A percentile compares a stretch with the other conserved stretches of the same genome.
Conservation (phyloP, 2,329 filamentous ascomycete genomes). For the Alternaria conjuncta region DNA sequence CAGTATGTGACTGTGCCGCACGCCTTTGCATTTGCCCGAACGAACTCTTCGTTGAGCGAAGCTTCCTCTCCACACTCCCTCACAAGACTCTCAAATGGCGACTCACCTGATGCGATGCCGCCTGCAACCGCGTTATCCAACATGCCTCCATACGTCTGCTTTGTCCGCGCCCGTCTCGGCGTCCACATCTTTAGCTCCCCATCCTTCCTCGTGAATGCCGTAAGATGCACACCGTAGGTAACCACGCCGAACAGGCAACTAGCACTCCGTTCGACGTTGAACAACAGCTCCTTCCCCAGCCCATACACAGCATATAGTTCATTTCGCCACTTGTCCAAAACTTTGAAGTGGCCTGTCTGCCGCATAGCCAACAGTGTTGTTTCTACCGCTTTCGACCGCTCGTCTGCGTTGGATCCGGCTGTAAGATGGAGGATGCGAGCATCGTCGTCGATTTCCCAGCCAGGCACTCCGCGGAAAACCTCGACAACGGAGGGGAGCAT, state of each 20-base stretch:
- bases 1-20: slow-evolving; percentile 83
- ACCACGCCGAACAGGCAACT: slow-evolving; percentile 53
- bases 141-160: slow-evolving; percentile 89
- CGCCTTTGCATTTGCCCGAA: slow-evolving; percentile 65
- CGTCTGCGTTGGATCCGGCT: slow-evolving; percentile 62
- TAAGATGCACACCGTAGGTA: slow-evolving; percentile 53
- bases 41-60: slow-evolving; percentile 72
- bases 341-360: slow-evolving; percentile 71
- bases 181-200: slow-evolving; percentile 80
- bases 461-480: slow-evolving; percentile 61
- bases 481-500: slow-evolving; percentile 67
- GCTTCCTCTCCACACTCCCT: slow-evolving; percentile 92
- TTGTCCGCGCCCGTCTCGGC: slow-evolving; percentile 74
- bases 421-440: slow-evolving; percentile 70
- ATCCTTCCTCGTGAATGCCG: slow-evolving; percentile 43
- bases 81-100: slow-evolving; percentile 79
- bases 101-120: slow-evolving; percentile 80
- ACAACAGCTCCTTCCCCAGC: slow-evolving; percentile 46
- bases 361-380: slow-evolving; percentile 72
- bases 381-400: slow-evolving; percentile 65
- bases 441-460: slow-evolving; percentile 66
- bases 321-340: slow-evolving; percentile 62
- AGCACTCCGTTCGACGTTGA: slow-evolving; percentile 52
- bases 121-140: slow-evolving; percentile 94
- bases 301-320: slow-evolving; percentile 54